Conservation (phyloP, 2,329 filamentous ascomycete genomes). For the Botrytis aclada region DNA sequence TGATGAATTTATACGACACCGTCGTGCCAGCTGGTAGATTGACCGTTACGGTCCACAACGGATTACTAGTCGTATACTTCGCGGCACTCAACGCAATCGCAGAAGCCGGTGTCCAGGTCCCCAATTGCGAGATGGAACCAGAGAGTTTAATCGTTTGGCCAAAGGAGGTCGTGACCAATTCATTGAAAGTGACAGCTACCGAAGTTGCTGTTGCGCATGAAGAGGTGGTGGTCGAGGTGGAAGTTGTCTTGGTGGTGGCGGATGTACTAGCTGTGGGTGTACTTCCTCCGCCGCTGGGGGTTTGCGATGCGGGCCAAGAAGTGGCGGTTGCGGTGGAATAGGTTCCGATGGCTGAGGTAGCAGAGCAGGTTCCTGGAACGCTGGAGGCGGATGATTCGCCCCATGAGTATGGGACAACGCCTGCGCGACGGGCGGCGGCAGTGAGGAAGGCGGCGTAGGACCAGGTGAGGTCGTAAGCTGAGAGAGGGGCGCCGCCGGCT, state of each 20-base stretch:
- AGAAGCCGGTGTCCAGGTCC: constrained; percentile 55
- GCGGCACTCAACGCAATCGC: constrained; percentile 57
- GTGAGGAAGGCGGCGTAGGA: constrained; percentile 70
- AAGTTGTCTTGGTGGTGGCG: constrained; percentile 19
- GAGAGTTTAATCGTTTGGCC: constrained; percentile 66
- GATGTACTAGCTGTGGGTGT: constrained; percentile 21
- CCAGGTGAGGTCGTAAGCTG: constrained; percentile 68
- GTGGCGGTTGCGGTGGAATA: constrained; percentile 48
- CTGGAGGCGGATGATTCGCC: constrained; percentile 45
- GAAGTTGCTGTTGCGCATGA: constrained; percentile 43
- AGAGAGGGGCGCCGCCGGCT: constrained; percentile 52
- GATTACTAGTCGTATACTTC: constrained; percentile 56
- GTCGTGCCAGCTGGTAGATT: constrained; percentile 52
- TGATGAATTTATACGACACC: constrained; percentile 68
- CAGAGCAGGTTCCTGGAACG: constrained; percentile 49
- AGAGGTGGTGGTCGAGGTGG: constrained; percentile 37
- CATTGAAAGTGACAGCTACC: constrained; percentile 62
- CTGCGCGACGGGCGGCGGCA: constrained; percentile 54
- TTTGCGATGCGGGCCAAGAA: constrained; percentile 46
- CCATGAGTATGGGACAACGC: constrained; percentile 57
- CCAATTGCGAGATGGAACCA: constrained; percentile 58
- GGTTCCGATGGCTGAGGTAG: constrained; percentile 47
- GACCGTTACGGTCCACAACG: constrained; percentile 59
- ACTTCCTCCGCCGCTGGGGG: constrained; percentile 27
- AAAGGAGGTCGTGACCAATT: constrained; percentile 52